Percentiles rank a stretch among this genome's conserved stretches.
Evolutionary conservation across 768 basidiomycete species (phyloP).

Genomic region (Trametes villosa): DNA sequence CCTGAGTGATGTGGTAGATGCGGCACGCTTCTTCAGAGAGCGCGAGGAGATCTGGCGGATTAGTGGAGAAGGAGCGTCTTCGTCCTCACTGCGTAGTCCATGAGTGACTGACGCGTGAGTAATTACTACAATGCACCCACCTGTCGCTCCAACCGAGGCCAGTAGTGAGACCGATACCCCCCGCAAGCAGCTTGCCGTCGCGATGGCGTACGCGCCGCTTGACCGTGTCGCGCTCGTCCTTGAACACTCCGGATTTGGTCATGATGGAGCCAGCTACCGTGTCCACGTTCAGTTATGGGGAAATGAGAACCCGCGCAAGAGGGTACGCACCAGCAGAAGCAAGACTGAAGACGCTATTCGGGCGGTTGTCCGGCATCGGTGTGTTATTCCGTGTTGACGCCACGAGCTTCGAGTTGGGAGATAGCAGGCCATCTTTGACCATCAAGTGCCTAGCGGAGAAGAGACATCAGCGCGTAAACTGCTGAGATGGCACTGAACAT

Average conservation of each 20-base stretch:
- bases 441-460: slow-evolving; percentile 40
- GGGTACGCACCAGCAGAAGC: slow-evolving; percentile 31
- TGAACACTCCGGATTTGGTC: slow-evolving; percentile 41
- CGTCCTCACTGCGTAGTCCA: slow-evolving; percentile 39
- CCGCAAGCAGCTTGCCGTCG: slow-evolving; percentile 42
- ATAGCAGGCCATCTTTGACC: slow-evolving; percentile 44
- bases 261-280: slow-evolving; percentile 29
- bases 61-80: slow-evolving; percentile 44
- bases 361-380: slow-evolving; percentile 24
- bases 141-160: slow-evolving; percentile 49
- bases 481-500: slow-evolving; percentile 26
- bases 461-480: background rate
- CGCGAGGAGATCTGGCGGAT: slow-evolving; percentile 39
- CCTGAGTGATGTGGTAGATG: slow-evolving; percentile 25
- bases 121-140: slow-evolving; percentile 13
- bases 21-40: slow-evolving; percentile 25
- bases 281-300: background rate
- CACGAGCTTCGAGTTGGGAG: slow-evolving; percentile 44
- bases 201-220: slow-evolving; percentile 41
- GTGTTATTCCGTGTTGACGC: slow-evolving; percentile 27
- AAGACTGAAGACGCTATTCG: slow-evolving; percentile 33
- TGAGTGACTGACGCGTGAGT: background rate
- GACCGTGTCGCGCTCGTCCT: slow-evolving; percentile 43
- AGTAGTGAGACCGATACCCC: slow-evolving; percentile 46
- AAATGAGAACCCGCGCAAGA: background rate